Base-by-base conservation (phyloP, 441 rosid genomes). In the Populus hybrid region DNA sequence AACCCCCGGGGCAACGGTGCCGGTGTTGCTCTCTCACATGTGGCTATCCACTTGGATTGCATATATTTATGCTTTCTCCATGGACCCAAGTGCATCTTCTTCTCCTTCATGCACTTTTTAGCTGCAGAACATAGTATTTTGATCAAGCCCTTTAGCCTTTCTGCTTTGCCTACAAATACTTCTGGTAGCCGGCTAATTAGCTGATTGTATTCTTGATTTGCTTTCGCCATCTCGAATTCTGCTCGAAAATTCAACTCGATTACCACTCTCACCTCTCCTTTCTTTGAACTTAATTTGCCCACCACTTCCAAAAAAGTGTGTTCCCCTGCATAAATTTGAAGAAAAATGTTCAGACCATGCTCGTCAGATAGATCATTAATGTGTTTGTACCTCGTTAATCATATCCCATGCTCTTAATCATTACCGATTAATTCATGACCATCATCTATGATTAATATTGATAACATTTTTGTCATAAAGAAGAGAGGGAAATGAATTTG, bases 1-100 rank as follows among this genome's bases (percentile, higher is more conserved):
- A 34, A 72, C 66, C 73, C 69, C 1, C 46, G 82, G 18, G 84
- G 87, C 68, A 80, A 71, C 6, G 75, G 80, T 5, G 64, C 16
- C 40, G 79, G 24, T 5, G 80, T n/a, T 19, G 80, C 65, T 69
- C 74, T 86, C 73, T 91, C 88, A 36, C 85, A 82, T 1, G 84
- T 81, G 3, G 98, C 93, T 0, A 89, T 50, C 99, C 98, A 95
- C 76, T 95, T 95, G 2, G 96, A 94, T 57, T 90, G 94, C 96
- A 95, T 89, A 78, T 92, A 95, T 83, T 89, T 92, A 38, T 90
- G 89, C 86, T 90, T 95, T 78, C 99, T 90, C 98, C 97, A 94
- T 2, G 98, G 99, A 24, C 90, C 97, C 83, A 95, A 67, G 70
- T 95, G 94, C 89, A 95, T 89, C 50, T 90, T 88, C 84, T 87